A percentile compares a stretch with the other conserved stretches of the same genome.
phyloP scores from a whole-genome alignment of 2,329 filamentous ascomycete genomes.

The Fusarium sp. region DNA sequence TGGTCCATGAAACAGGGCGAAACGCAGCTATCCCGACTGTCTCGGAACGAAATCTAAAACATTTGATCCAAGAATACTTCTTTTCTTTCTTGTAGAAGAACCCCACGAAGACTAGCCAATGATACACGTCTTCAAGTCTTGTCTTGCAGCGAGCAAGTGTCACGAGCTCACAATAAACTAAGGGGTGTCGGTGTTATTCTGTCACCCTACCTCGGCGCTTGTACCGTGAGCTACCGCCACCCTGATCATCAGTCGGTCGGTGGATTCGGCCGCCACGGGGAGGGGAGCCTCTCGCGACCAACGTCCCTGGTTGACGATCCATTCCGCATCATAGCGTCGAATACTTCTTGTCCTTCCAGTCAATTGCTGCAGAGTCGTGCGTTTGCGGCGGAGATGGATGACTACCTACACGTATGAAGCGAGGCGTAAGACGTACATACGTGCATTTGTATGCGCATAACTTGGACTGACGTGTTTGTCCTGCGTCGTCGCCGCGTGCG shows the following conservation, averaged over 20 bases:
- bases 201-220: background rate
- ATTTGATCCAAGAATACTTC: constrained; percentile 2
- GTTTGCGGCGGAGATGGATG: background rate
- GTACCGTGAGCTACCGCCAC: constrained; percentile 30
- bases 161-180: constrained; percentile 9
- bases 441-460: background rate
- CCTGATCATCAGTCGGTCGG: constrained; percentile 30
- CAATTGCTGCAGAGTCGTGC: constrained; percentile 8
- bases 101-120: constrained; percentile 30
- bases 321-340: constrained; percentile 23
- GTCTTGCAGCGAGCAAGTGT: background rate
- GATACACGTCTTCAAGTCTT: constrained; percentile 13
- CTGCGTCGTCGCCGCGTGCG: background rate
- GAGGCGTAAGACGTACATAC: background rate
- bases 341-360: constrained; percentile 2
- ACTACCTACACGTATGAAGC: background rate
- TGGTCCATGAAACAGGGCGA: constrained; percentile 31
- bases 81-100: background rate
- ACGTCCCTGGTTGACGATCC: constrained; percentile 36
- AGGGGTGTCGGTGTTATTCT: constrained; percentile 19
- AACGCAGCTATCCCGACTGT: constrained; percentile 19
- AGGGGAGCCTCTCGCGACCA: constrained; percentile 3
- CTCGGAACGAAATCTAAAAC: constrained; percentile 11
- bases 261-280: constrained; percentile 28
- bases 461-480: constrained; percentile 5